Base-by-base conservation (phyloP, 495 filamentous ascomycete genomes). In the Rhypophila decipiens region DNA sequence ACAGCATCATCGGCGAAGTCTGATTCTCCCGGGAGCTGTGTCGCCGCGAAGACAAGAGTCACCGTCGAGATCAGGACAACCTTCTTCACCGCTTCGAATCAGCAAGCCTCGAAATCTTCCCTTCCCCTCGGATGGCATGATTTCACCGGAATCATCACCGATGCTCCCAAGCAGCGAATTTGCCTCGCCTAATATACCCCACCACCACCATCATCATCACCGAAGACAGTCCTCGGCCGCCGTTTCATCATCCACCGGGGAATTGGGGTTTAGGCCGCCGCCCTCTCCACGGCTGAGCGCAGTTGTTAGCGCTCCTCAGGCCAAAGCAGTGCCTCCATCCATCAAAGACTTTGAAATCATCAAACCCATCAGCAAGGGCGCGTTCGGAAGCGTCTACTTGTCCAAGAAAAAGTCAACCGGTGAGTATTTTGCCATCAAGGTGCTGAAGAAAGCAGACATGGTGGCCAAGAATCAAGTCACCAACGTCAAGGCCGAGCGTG, bases 281-380 rank as follows among this genome's bases (percentile, higher is more conserved):
- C 71, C 83, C 7, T 98, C 93, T 1, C 93, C 93, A 12, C 80
- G 88, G 18, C 60, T 97, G 44, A 79, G 68, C 39, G 73, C 83
- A 20, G 84, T 85, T 5, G 85, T 87, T 47, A 79, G 89, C 34
- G 84, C 87, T 21, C 76, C 76, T 5, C 77, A 80, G 59, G 75
- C 77, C 24, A 84, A 90, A 35, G 90, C 93, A 4, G 82, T 88
- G 5, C 87, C 90, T 3, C 86, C 89, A 19, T 98, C 93, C 0
- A 98, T 98, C 71, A 97, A 96, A 59, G 93, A 98, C 59, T 98
- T 98, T 61, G 93, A 98, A 57, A 95, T 98, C 56, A 95, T 98
- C 67, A 98, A 98, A 56, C 93, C 93, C 20, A 98, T 98, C 61
- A 98, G 93, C 70, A 97, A 96, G 67, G 93, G 93, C 48, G 93